These are phyloP conservation scores for Anisodus tanguticus DNA, from an alignment of 257 asterid genomes.

Conservation along the genomic window DNA sequence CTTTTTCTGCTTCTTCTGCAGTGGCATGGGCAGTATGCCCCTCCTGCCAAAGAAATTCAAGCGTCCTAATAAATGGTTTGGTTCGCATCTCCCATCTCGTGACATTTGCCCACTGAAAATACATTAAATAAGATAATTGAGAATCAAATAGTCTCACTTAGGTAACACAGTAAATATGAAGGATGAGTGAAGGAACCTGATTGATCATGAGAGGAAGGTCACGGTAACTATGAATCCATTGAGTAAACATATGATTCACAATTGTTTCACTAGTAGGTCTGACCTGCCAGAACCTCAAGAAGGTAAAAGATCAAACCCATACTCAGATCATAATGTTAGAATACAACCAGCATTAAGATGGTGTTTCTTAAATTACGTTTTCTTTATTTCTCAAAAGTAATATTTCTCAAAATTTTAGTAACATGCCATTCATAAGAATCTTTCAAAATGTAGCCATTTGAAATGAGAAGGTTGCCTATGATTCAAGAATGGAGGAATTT, in stretches of 20 bases:
- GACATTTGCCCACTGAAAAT: slow-evolving; percentile 92
- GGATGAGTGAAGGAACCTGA: slow-evolving; percentile 59
- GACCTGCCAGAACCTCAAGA: slow-evolving; percentile 97
- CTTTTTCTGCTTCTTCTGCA: slow-evolving; percentile 89
- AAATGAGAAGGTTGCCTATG: not conserved
- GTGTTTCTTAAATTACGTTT: not conserved
- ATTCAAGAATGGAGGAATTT: not conserved
- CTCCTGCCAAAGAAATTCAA: slow-evolving; percentile 98
- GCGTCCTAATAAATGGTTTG: slow-evolving; percentile 91
- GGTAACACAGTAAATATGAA: slow-evolving; percentile 25
- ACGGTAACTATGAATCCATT: slow-evolving; percentile 98
- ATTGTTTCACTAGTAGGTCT: slow-evolving; percentile 99
- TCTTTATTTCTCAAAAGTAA: not conserved
- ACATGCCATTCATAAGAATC: not conserved
- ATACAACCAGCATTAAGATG: slow-evolving; percentile 29
- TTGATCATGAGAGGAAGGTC: slow-evolving; percentile 99
- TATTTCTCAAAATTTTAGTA: no score
- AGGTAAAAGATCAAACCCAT: slow-evolving; percentile 65
- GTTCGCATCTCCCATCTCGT: slow-evolving; percentile 99
- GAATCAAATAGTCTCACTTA: slow-evolving; percentile 14
- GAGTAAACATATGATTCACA: slow-evolving; percentile 99
- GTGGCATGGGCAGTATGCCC: slow-evolving; percentile 99
- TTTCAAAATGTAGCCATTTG: not conserved
- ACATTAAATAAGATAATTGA: slow-evolving; percentile 26
- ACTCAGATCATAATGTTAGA: slow-evolving; percentile 47